Conservation (phyloP, 192 early-diverging fungal genomes). For the Powellomyces hirtus region DNA sequence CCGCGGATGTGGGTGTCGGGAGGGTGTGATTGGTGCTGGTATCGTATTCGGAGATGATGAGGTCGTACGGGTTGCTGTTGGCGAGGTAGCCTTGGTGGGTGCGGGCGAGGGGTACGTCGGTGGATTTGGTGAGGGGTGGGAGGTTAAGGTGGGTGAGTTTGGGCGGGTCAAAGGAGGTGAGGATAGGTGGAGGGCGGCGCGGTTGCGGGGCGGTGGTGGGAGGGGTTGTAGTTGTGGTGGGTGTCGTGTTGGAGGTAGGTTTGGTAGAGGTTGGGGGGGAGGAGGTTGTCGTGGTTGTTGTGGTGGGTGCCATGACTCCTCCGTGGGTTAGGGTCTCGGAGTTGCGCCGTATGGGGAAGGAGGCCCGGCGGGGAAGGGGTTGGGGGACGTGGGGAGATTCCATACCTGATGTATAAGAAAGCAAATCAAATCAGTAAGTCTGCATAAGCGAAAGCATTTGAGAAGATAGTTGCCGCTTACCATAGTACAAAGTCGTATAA, state of each 20-base stretch:
- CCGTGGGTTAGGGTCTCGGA: neutral
- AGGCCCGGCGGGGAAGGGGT: neutral
- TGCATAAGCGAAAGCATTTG: too few relatives aligned
- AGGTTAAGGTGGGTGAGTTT: conserved; percentile 10
- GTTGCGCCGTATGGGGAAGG: neutral
- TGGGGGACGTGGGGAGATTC: too few relatives aligned
- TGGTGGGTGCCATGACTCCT: neutral
- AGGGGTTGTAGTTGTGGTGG: neutral
- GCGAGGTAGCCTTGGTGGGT: neutral
- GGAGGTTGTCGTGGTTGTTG: neutral
- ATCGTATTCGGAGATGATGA: neutral
- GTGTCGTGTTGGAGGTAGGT: neutral
- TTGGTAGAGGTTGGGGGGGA: neutral
- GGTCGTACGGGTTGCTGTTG: neutral
- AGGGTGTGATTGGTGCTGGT: too few relatives aligned
- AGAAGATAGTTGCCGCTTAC: neutral
- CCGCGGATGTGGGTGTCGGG: too few relatives aligned
- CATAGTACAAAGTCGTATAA: neutral
- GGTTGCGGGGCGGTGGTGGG: neutral
- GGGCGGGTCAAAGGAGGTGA: conserved; percentile 1
- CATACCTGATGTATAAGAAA: too few relatives aligned
- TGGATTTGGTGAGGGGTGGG: conserved; percentile 7
- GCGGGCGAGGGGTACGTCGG: neutral
- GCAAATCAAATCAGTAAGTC: too few relatives aligned
- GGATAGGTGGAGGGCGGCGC: neutral